phyloP scores from a whole-genome alignment of 2,329 filamentous ascomycete genomes.

The Fusarium sterilihyphosum region DNA sequence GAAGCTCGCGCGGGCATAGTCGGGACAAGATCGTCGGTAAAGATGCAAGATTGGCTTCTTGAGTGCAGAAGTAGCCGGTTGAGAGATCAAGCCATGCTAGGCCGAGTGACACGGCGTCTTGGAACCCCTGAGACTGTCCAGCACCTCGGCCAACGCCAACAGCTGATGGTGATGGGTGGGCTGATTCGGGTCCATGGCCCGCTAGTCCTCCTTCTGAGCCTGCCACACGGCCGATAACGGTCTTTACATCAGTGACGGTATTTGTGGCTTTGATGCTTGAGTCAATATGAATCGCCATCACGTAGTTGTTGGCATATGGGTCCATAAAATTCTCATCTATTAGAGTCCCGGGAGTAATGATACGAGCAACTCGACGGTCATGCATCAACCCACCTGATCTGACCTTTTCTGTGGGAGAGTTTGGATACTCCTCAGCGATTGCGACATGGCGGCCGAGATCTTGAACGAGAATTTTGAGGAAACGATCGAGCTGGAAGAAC shows the following conservation, averaged over 20 bases:
- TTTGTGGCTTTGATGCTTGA: not conserved
- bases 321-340: conserved; percentile 99
- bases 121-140: conserved; percentile 26
- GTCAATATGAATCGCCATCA: conserved; percentile 77
- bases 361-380: conserved; percentile 83
- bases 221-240: conserved; percentile 63
- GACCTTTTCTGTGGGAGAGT: conserved; percentile 73
- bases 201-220: conserved; percentile 9
- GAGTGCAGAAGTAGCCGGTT: conserved; percentile 93
- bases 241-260: conserved; percentile 56
- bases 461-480: conserved; percentile 91
- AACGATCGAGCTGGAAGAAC: conserved; percentile 90
- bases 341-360: conserved; percentile 93
- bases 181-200: conserved; percentile 32
- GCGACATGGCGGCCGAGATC: conserved; percentile 92
- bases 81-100: conserved; percentile 95
- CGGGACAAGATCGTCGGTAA: conserved; percentile 85
- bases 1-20: conserved; percentile 84
- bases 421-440: conserved; percentile 90
- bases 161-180: conserved; percentile 31
- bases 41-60: conserved; percentile 74
- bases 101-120: conserved; percentile 63
- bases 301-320: conserved; percentile 91
- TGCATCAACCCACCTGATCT: conserved; percentile 84
- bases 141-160: conserved; percentile 30